Base-by-base conservation (phyloP, 306 rosid species). In the Rosa rugosa region DNA sequence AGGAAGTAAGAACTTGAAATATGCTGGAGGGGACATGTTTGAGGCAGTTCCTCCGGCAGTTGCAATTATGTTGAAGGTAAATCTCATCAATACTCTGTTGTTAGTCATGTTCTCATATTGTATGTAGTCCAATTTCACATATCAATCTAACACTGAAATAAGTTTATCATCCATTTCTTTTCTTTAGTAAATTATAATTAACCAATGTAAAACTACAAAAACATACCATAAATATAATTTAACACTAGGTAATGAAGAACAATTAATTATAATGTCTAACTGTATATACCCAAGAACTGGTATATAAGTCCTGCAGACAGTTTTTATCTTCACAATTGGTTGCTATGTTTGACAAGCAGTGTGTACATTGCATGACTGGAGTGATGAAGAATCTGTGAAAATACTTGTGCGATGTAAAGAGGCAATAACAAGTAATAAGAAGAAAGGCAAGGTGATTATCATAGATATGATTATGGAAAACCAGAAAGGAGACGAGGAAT, bases 311-410 rank as follows among this genome's bases (percentile, higher is more conserved):
- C 3, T 9, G 14, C 13, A 11, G 3, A 11, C 17, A 8, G 17
- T 49, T 12, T 11, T 4, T 12, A 49, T 51, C 14, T 3, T 51
- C 6, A 51, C 14, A 3, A 51, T 18, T 51, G 2, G 16, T 17
- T 51, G 57, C 5, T 17, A 56, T 40, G 42, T 40, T 40, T 40
- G 42, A 40, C 62, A 44, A 11, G 57, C 72, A 86, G n/a, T n/a
- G 92, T 77, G 84, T 74, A 69, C 84, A 41, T 44, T 88, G 45
- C 91, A 88, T 31, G 83, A 85, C 74, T 88, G 89, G 92, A 80
- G 41, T 18, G 89, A 88, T 22, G 85, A 83, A 69, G 85, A 85
- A 46, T 78, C 87, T 22, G 71, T 80, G 18, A 79, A 70, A 49
- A 82, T 89, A 75, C 77, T 89, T 41, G 72, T 71, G 79, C 75